phyloP scores from a whole-genome alignment of 2,329 filamentous ascomycete species.

The Aspergillus aculeatus region DNA sequence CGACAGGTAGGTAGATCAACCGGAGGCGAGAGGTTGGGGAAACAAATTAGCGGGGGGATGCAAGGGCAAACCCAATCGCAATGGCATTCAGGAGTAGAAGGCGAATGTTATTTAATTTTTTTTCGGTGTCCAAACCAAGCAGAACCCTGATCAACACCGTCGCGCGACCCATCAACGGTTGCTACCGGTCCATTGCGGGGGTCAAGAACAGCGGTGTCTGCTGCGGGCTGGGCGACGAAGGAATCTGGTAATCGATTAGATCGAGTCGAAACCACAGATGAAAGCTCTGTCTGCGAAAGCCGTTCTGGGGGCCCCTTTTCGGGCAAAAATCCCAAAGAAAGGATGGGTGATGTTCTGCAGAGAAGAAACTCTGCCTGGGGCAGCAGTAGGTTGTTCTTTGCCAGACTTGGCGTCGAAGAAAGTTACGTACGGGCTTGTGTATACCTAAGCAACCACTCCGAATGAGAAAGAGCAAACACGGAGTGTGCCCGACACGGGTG shows the following conservation, averaged over 20 bases:
- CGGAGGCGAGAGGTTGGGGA: conserved; percentile 13
- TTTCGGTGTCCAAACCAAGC: conserved; percentile 24
- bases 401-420: conserved; percentile 21
- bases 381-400: conserved; percentile 13
- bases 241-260: not conserved
- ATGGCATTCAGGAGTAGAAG: conserved; percentile 31
- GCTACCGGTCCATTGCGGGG: conserved; percentile 43
- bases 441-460: conserved; percentile 12
- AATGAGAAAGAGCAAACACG: conserved; percentile 10
- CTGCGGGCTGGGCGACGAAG: conserved; percentile 11
- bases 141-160: conserved; percentile 37
- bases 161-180: conserved; percentile 35
- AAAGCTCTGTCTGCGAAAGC: not conserved
- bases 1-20: conserved; percentile 19
- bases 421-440: conserved; percentile 16
- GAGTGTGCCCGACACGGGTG: not conserved
- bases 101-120: conserved; percentile 13
- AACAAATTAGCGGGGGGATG: conserved; percentile 11
- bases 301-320: conserved; percentile 2
- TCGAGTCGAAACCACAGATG: not conserved
- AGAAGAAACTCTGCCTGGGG: conserved; percentile 20
- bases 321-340: not conserved
- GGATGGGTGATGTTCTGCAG: conserved; percentile 7
- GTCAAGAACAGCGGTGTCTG: conserved; percentile 22
- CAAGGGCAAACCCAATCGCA: conserved; percentile 25